Percentiles rank a stretch among this genome's conserved stretches.
phyloP scores from a whole-genome alignment of 768 basidiomycete genomes.

The Leccinum rimulosum region DNA sequence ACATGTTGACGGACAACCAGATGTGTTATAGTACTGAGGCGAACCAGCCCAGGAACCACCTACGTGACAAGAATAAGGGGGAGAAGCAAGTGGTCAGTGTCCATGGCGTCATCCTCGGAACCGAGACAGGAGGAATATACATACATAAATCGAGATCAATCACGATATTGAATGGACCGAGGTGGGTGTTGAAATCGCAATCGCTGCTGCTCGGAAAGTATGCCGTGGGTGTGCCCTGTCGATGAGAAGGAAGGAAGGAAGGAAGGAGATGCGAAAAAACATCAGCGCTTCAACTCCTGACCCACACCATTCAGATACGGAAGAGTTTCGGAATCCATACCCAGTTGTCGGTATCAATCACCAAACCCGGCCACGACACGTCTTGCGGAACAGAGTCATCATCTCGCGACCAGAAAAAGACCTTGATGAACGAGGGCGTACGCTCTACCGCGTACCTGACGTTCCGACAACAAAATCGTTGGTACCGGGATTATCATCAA shows the following conservation, averaged over 20 bases:
- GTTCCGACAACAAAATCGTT: background rate
- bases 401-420: conserved; percentile 41
- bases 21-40: conserved; percentile 11
- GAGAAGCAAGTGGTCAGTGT: background rate
- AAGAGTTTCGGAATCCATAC: conserved; percentile 10
- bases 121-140: background rate
- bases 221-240: conserved; percentile 56
- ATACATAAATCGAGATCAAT: conserved; percentile 46
- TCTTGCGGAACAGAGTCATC: conserved; percentile 31
- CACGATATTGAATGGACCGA: conserved; percentile 59
- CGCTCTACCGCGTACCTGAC: conserved; percentile 39
- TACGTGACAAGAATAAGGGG: background rate
- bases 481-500: background rate
- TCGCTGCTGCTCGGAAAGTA: conserved; percentile 53
- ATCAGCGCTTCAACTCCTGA: background rate
- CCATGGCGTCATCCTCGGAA: background rate
- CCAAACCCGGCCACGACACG: conserved; percentile 23
- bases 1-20: conserved; percentile 31
- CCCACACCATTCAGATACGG: background rate
- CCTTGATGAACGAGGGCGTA: conserved; percentile 31
- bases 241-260: background rate
- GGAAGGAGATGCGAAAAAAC: background rate
- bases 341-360: conserved; percentile 23
- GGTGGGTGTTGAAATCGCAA: conserved; percentile 56
- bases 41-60: conserved; percentile 31